A percentile compares a stretch with the other conserved stretches of the same genome.
Evolutionary conservation across 2,329 filamentous ascomycete species (phyloP).

Genomic region (Calonectria pauciramosa): DNA sequence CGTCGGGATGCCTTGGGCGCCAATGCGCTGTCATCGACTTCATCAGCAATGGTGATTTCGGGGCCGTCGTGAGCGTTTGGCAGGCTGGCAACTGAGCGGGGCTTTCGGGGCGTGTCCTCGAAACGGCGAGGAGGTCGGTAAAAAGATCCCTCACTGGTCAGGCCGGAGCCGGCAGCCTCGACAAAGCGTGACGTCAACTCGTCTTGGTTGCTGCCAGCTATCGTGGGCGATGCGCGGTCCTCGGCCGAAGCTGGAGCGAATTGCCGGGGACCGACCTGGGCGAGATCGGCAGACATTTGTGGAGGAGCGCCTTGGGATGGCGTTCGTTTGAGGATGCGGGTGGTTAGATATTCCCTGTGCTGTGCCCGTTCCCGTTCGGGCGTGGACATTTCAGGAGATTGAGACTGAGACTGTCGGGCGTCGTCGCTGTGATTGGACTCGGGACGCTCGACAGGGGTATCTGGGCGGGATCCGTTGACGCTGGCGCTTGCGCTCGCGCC

Average conservation of each 20-base stretch:
- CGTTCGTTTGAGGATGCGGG: slow-evolving; percentile 74
- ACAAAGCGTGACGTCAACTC: slow-evolving; percentile 73
- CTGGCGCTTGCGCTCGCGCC: slow-evolving; percentile 48
- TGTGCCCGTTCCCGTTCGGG: slow-evolving; percentile 59
- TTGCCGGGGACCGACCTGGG: slow-evolving; percentile 55
- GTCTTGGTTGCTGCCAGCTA: slow-evolving; percentile 55
- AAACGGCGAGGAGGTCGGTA: slow-evolving; percentile 56
- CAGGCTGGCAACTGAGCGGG: slow-evolving; percentile 58
- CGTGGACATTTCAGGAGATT: slow-evolving; percentile 36
- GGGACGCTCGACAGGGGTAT: slow-evolving; percentile 49
- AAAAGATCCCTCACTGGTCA: slow-evolving; percentile 66
- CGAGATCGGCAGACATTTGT: slow-evolving; percentile 73
- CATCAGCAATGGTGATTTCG: slow-evolving; percentile 42
- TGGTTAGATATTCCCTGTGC: slow-evolving; percentile 77
- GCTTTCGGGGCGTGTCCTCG: slow-evolving; percentile 53
- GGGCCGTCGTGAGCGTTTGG: slow-evolving; percentile 43
- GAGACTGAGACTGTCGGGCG: slow-evolving; percentile 23
- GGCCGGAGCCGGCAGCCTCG: slow-evolving; percentile 62
- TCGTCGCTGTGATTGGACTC: slow-evolving; percentile 28
- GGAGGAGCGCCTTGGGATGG: slow-evolving; percentile 73
- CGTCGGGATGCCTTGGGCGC: slow-evolving; percentile 59
- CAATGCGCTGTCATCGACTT: slow-evolving; percentile 60
- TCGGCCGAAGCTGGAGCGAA: slow-evolving; percentile 50
- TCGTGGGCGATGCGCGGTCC: slow-evolving; percentile 42
- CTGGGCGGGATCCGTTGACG: slow-evolving; percentile 52